Base-by-base conservation (phyloP, 768 basidiomycete species). In the Gymnopilus dilepis region DNA sequence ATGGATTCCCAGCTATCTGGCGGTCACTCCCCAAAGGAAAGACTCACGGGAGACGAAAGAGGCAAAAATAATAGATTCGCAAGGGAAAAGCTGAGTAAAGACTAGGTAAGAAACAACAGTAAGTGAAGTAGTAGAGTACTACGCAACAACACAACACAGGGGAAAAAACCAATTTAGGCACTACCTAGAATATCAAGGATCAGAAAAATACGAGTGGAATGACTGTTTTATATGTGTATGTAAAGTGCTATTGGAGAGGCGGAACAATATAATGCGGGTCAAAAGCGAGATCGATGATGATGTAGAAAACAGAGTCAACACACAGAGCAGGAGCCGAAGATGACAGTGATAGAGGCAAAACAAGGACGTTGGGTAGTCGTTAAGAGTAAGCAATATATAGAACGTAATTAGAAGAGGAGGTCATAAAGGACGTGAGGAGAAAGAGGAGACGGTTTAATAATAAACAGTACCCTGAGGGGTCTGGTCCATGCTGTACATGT, bases 401-500 rank as follows among this genome's bases (percentile, higher is more conserved):
- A 64, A 65, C 65, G 65, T 67, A 69, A 61, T 60, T 62, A 67
- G 65, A 70, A 62, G 61, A 45, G 42, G n/a, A 51, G 59, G 62
- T 71, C 65, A 65, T 65, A 64, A 59, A 64, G 53, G 67, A 56
- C 60, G 43, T 68, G 70, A 65, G 66, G 58, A 69, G 62, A 64
- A 69, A 60, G 40, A 61, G 41, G 54, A 67, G 67, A 60, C 45
- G 47, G 54, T 70, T 81, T 80, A 88, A 75, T 89, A 90, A 76
- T 89, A 90, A 67, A 82, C 82, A 65, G 81, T 76, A 64, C 82
- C 81, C 72, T 84, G 78, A 47, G 78, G 77, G 50, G 77, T 64
- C 59, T 78, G 82, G 67, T 86, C 84, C 70, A 80, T 72, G 58
- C 82, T 78, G 74, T 89, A 90, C 82, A 84, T 80, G 65, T 89